Evolutionary conservation across 257 asterid species (phyloP), one percentile per base, ranked within the genome.

Genomic region (Nicotiana obtusifolia): DNA sequence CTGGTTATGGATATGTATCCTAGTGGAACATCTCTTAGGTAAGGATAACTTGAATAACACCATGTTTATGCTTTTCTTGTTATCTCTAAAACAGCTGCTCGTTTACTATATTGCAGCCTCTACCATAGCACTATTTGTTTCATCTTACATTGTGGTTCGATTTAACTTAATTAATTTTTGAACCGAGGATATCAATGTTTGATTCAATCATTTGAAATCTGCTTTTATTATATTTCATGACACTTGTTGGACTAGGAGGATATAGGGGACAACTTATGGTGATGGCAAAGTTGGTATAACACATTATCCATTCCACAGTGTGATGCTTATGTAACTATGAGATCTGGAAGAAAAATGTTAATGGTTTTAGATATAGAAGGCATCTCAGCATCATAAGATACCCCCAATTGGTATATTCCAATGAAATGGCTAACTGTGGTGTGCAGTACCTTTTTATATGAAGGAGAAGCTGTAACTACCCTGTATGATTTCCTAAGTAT

Each of bases 1-100:
- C 88, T 92, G 77, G 97, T 92, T 82, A 87, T 94, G 98, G 96
- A 90, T 88, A 81, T 96, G 91, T 96, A 91, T 86, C 97, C 93
- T 84, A 92, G 89, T 4, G 98, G 97, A 82, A 49, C 92, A 80
- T 85, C 93, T 82, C 66, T 82, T 77, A 90, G 97, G 98, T 92
- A 83, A 76, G 84, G 44, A 59, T 14, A n/a, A 22, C 37, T 49
- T 75, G 62, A 49, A 49, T 24, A 15, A 41, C 30, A 16, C 30
- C 31, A 41, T 53, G 66, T 30, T 66, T 20, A 47, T 67, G 66
- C 49, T 81, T 35, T 60, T 81, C 19, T 24, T 19, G 60, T 66
- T n/a, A 22, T 30, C 41, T 47, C 35, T 22, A 64, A 37, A 79
- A 37, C 47, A 79, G 26, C 37, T 76, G 52, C 65, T n/a, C 52